Conservation (phyloP, 495 filamentous ascomycete species). For the Lepidopterella palustris region DNA sequence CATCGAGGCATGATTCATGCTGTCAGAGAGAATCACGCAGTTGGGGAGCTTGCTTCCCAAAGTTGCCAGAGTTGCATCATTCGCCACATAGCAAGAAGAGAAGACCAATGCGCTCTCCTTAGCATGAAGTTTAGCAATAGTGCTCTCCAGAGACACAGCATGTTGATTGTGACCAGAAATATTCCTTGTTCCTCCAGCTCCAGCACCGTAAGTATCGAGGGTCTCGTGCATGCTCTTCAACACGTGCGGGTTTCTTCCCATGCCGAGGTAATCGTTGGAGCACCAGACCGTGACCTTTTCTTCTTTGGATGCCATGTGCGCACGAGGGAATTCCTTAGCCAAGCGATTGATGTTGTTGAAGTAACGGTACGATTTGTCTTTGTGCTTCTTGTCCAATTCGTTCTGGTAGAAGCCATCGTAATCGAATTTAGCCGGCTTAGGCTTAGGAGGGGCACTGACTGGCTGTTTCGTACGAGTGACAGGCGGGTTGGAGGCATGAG, state of each 20-base stretch:
- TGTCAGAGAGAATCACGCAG: slow-evolving; percentile 93
- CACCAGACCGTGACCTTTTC: slow-evolving; percentile 98
- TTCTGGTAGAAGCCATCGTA: slow-evolving; percentile 83
- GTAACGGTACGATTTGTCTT: slow-evolving; percentile 98
- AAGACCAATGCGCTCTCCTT: slow-evolving; percentile 91
- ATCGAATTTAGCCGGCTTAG: slow-evolving; percentile 59
- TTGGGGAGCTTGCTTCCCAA: slow-evolving; percentile 92
- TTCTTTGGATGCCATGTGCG: slow-evolving; percentile 77
- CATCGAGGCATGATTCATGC: slow-evolving; percentile 96
- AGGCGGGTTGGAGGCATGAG: slow-evolving; percentile 16
- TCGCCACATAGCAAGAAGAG: slow-evolving; percentile 94
- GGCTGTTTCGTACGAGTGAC: slow-evolving; percentile 15
- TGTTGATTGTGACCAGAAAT: slow-evolving; percentile 98
- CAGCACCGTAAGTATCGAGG: slow-evolving; percentile 88
- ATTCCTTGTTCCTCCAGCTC: slow-evolving; percentile 91
- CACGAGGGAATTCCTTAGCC: slow-evolving; percentile 90
- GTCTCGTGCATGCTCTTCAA: slow-evolving; percentile 90
- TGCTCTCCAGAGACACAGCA: slow-evolving; percentile 75
- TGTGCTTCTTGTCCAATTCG: slow-evolving; percentile 96
- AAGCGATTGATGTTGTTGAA: slow-evolving; percentile 99
- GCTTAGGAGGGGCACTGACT: slow-evolving; percentile 35
- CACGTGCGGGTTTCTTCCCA: slow-evolving; percentile 87
- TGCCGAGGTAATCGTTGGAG: slow-evolving; percentile 97
- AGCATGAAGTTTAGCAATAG: slow-evolving; percentile 81
- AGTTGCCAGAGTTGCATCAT: slow-evolving; percentile 94